These are phyloP conservation scores for Hymenoscyphus fructigenus DNA, from an alignment of 2,329 filamentous ascomycete genomes.

Conservation along the genomic window DNA sequence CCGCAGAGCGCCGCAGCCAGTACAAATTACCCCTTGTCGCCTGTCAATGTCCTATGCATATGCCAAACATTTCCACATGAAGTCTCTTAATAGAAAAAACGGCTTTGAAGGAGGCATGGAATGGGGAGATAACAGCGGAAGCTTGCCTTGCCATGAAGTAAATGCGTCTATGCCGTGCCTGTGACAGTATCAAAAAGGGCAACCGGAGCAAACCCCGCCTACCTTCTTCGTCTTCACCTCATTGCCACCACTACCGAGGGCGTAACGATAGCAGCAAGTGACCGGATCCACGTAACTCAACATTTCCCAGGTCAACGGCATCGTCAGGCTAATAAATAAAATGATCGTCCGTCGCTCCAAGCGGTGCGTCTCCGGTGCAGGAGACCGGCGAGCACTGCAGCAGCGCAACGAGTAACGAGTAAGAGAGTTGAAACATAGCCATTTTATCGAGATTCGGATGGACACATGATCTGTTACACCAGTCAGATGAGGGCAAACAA, in stretches of 20 bases:
- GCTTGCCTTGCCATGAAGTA: background rate
- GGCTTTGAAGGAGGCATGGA: background rate
- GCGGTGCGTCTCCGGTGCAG: background rate
- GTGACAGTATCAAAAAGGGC: slow-evolving; percentile 13
- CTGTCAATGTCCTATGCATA: background rate
- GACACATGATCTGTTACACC: slow-evolving; percentile 24
- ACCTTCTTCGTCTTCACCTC: background rate
- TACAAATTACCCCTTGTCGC: background rate
- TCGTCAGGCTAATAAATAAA: slow-evolving; percentile 16
- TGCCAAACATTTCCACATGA: background rate
- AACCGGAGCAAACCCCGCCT: slow-evolving; percentile 10
- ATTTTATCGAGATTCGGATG: slow-evolving; percentile 20
- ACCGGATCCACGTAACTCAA: slow-evolving; percentile 9
- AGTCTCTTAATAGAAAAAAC: background rate
- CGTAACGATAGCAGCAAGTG: slow-evolving; percentile 2
- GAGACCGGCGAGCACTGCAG: background rate
- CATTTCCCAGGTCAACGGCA: slow-evolving; percentile 20
- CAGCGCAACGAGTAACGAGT: background rate
- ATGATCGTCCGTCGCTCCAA: slow-evolving; percentile 1
- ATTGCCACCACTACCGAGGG: background rate
- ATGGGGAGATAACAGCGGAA: background rate
- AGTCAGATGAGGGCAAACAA: slow-evolving; percentile 24
- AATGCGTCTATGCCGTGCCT: background rate
- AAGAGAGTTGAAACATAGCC: slow-evolving; percentile 27
- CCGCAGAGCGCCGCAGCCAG: background rate